Evolutionary conservation across 805 yeast species (phyloP).

Genomic region (Pichia kluyveri): DNA sequence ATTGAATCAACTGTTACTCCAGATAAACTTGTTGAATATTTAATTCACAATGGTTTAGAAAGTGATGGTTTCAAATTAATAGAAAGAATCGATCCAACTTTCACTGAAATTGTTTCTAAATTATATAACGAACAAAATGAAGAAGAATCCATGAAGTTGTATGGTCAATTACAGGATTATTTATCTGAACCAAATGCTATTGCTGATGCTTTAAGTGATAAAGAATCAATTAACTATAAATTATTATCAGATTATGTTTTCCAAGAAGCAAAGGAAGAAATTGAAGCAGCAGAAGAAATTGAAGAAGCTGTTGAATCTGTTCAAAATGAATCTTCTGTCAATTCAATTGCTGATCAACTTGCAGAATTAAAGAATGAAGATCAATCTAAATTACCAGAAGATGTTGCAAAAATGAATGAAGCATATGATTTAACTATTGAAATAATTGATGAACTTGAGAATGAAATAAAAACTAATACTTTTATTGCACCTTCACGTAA

Average conservation of each 20-base stretch:
- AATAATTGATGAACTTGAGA: slow-evolving; percentile 22
- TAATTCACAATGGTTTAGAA: slow-evolving; percentile 16
- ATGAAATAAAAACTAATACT: slow-evolving; percentile 20
- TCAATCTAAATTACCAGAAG: slow-evolving; percentile 14
- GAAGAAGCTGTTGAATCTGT: neutral
- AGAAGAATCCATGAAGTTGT: slow-evolving; percentile 12
- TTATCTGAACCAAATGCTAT: slow-evolving; percentile 15
- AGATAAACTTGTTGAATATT: slow-evolving; percentile 17
- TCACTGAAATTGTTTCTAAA: slow-evolving; percentile 10
- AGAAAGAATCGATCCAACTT: slow-evolving; percentile 17
- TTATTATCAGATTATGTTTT: slow-evolving; percentile 10
- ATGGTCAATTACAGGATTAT: slow-evolving; percentile 14
- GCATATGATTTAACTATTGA: slow-evolving; percentile 22
- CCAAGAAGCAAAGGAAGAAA: neutral
- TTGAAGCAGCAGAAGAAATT: neutral
- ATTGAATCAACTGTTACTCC: slow-evolving; percentile 15
- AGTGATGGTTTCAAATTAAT: slow-evolving; percentile 18
- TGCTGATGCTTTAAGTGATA: slow-evolving; percentile 15
- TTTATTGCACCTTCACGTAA: slow-evolving; percentile 14
- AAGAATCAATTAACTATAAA: slow-evolving; percentile 16
- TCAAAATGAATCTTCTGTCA: neutral
- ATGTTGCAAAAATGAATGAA: slow-evolving; percentile 19
- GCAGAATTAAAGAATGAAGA: slow-evolving; percentile 16
- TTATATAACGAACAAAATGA: slow-evolving; percentile 8
- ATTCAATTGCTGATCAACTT: slow-evolving; percentile 3